Evolutionary conservation across 345 rosid genomes (phyloP), one percentile per base, ranked within the genome.

Genomic region (Salix dunnii): DNA sequence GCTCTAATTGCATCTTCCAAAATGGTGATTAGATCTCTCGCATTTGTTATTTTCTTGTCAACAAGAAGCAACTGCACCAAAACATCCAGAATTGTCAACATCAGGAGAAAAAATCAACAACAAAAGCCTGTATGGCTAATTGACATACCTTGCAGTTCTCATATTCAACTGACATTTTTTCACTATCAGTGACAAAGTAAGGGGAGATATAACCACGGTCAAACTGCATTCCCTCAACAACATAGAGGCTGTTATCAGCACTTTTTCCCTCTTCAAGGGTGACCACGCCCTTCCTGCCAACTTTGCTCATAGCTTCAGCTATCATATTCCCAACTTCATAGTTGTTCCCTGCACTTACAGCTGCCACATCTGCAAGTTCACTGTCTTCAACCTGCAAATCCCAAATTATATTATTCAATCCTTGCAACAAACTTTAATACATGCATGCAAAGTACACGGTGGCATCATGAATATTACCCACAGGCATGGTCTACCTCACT

Each of bases 141-240:
- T 7, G 12, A 8, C 17, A 73, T 76, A 96, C 99, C 98, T 96
- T 96, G 94, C 97, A 96, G 76, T 94, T 94, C 60, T 96, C 99
- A 68, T 40, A 96, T 79, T 96, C 99, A 74, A 92, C 99, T 2
- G 99, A 58, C 99, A 96, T 96, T 87, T 94, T 96, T 86, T 96
- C 98, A 43, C 97, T 85, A 75, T 96, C 98, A 2, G 98, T 96
- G 12, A 96, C 98, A 66, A 96, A 96, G 86, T 94, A 96, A 23
- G 99, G 99, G 35, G 99, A 96, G 78, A 94, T 92, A 72, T 96
- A 96, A 76, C 99, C 99, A 11, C 98, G 97, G 35, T 96, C 99
- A 81, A 96, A 96, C 73, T 96, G 99, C 99, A 94, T 96, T 78
- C 99, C 99, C 84, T 96, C 99, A 43, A 96, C 99, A 27, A 94